Percentiles rank a stretch among this genome's conserved stretches.
phyloP scores from a whole-genome alignment of 2,329 filamentous ascomycete species.

The Trichoderma sp. region DNA sequence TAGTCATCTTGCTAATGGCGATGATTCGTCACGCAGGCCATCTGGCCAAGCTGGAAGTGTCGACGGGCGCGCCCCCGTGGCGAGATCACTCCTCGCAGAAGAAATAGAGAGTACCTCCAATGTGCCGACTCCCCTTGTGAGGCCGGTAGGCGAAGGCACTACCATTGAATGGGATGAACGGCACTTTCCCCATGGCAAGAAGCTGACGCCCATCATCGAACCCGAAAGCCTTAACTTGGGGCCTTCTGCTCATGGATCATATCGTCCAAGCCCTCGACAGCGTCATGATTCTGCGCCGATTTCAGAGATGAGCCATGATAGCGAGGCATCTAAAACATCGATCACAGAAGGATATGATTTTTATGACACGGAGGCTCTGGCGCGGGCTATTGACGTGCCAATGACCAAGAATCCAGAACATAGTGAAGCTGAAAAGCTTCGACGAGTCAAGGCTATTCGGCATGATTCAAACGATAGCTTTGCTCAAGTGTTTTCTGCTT shows the following conservation, averaged over 20 bases:
- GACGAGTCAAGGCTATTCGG: slow-evolving; percentile 40
- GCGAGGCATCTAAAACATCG: slow-evolving; percentile 51
- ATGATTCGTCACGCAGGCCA: slow-evolving; percentile 45
- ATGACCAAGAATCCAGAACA: slow-evolving; percentile 43
- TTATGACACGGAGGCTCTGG: slow-evolving; percentile 62
- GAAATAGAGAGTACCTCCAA: slow-evolving; percentile 68
- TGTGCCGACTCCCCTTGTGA: slow-evolving; percentile 61
- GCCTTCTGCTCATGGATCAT: slow-evolving; percentile 48
- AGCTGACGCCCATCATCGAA: slow-evolving; percentile 54
- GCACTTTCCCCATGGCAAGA: slow-evolving; percentile 43
- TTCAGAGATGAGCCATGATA: slow-evolving; percentile 56
- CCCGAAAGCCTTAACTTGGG: slow-evolving; percentile 56
- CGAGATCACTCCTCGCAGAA: slow-evolving; percentile 55
- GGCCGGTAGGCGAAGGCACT: slow-evolving; percentile 51
- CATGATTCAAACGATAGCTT: slow-evolving; percentile 65
- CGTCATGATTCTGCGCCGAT: slow-evolving; percentile 56
- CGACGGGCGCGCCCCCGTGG: slow-evolving; percentile 40
- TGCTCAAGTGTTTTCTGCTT: slow-evolving; percentile 61
- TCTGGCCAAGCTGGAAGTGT: slow-evolving; percentile 38
- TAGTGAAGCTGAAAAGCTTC: slow-evolving; percentile 33
- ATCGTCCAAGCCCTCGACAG: slow-evolving; percentile 45
- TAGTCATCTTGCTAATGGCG: slow-evolving; percentile 39
- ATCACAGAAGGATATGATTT: slow-evolving; percentile 68
- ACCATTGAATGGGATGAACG: slow-evolving; percentile 32
- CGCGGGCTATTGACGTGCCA: slow-evolving; percentile 58